A percentile compares a stretch with the other conserved stretches of the same genome.
Conservation (phyloP, 192 early-diverging fungal species). For the Glomus cerebriforme region DNA sequence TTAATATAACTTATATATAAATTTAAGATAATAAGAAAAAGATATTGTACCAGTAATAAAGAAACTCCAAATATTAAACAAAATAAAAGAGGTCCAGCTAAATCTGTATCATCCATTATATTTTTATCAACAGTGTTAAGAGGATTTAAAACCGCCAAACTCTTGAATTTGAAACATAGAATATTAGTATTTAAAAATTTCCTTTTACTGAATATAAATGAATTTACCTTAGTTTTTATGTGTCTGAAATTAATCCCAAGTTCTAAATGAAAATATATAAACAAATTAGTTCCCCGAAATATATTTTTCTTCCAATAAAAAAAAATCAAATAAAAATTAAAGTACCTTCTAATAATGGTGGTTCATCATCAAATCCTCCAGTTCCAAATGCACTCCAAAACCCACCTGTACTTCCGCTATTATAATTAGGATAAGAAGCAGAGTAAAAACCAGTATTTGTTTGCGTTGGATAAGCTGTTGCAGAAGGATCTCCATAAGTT, state of each 20-base stretch:
- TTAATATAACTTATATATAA: neutral
- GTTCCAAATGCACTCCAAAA: conserved; percentile 85
- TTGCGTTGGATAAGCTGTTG: conserved; percentile 32
- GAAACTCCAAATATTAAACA: conserved; percentile 88
- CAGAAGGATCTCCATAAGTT: conserved; percentile 52
- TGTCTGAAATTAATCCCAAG: conserved; percentile 94
- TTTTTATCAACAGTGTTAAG: conserved; percentile 70
- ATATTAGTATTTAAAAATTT: neutral
- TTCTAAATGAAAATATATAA: conserved; percentile 53
- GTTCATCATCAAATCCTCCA: conserved; percentile 90
- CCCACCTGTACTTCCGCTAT: conserved; percentile 29
- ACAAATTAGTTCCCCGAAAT: too few species aligned
- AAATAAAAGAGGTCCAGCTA: conserved; percentile 94
- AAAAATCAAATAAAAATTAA: conserved; percentile 14
- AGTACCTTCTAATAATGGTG: conserved; percentile 86
- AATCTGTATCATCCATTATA: conserved; percentile 95
- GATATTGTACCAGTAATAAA: conserved; percentile 67
- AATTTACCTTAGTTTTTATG: conserved; percentile 77
- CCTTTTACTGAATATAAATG: neutral
- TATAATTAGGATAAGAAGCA: neutral
- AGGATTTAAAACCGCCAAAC: conserved; percentile 84
- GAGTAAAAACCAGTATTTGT: conserved; percentile 19
- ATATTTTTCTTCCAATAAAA: too few species aligned
- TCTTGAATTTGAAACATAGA: conserved; percentile 40
- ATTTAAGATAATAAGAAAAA: neutral